Conservation (phyloP, 768 basidiomycete species). For the Xanthoconium stramineum region DNA sequence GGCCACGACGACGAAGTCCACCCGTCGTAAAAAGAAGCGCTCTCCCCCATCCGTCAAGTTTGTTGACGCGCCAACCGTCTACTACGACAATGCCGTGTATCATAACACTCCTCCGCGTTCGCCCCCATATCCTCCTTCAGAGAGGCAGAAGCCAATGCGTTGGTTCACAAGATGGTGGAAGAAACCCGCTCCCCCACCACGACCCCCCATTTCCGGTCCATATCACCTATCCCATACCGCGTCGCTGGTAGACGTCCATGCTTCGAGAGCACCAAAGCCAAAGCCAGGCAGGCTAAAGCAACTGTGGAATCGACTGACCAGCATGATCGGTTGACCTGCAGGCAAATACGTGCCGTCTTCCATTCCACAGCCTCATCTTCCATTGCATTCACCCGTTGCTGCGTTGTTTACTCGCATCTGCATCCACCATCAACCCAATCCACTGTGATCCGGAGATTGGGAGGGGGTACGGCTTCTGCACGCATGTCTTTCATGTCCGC, state of each 20-base stretch:
- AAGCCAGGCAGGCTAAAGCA: conserved; percentile 26
- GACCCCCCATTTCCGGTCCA: conserved; percentile 32
- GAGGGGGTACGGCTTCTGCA: background rate
- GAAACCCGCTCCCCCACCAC: conserved; percentile 16
- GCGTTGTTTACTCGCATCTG: background rate
- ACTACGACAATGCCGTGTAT: conserved; percentile 36
- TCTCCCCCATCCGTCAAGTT: conserved; percentile 60
- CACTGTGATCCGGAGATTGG: background rate
- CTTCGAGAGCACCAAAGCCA: conserved; percentile 13
- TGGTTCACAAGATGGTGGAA: conserved; percentile 32
- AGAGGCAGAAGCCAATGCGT: conserved; percentile 2
- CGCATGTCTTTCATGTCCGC: conserved; percentile 16
- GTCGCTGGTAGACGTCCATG: conserved; percentile 31
- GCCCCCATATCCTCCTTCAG: conserved; percentile 11
- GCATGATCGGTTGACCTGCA: conserved; percentile 15
- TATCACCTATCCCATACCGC: conserved; percentile 29
- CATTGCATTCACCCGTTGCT: background rate
- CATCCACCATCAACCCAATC: background rate
- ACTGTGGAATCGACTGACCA: conserved; percentile 27
- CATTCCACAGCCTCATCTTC: background rate
- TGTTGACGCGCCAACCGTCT: conserved; percentile 60
- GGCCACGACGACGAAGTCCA: conserved; percentile 26
- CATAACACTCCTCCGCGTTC: conserved; percentile 10
- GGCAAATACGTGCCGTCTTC: background rate
- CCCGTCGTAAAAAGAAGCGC: conserved; percentile 29